Percentiles rank a stretch among this genome's conserved stretches.
Evolutionary conservation across 768 basidiomycete species (phyloP).

Genomic region (Lentinula aciculospora): DNA sequence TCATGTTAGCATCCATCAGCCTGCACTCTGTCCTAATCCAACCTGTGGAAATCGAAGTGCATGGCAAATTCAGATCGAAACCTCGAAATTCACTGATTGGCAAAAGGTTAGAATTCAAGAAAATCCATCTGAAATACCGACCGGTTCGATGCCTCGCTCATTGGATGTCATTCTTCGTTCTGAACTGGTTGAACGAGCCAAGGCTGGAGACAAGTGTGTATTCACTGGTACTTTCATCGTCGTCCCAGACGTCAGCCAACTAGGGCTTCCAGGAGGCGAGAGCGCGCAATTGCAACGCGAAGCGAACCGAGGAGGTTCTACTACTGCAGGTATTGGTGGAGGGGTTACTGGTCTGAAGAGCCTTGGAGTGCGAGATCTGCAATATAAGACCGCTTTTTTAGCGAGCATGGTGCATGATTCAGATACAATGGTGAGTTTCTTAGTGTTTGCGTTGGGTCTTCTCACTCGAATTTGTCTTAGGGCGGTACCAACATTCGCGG

Average conservation of each 20-base stretch:
- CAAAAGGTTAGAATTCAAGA: conserved; percentile 99
- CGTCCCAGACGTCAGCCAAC: conserved; percentile 95
- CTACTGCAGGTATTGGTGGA: conserved; percentile 55
- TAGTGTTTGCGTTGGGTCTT: not conserved
- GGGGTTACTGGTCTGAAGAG: conserved; percentile 95
- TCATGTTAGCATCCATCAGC: conserved; percentile 44
- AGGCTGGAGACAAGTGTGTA: conserved; percentile 97
- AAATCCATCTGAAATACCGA: conserved; percentile 97
- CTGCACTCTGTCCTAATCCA: conserved; percentile 89
- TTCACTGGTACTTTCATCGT: conserved; percentile 99
- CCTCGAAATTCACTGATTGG: conserved; percentile 97
- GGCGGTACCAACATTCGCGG: conserved; percentile 85
- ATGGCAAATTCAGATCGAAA: conserved; percentile 95
- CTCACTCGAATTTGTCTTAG: conserved; percentile 29
- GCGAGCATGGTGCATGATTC: conserved; percentile 96
- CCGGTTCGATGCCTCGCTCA: conserved; percentile 96
- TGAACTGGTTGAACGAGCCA: conserved; percentile 97
- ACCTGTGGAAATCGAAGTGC: conserved; percentile 85
- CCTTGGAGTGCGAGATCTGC: conserved; percentile 89
- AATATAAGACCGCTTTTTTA: conserved; percentile 98
- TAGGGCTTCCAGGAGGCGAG: conserved; percentile 93
- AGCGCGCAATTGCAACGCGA: conserved; percentile 87
- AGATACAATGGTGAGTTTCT: conserved; percentile 70
- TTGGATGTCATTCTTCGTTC: conserved; percentile 93
- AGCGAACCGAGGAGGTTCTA: conserved; percentile 59